A percentile compares a stretch with the other conserved stretches of the same genome.
phyloP scores from a whole-genome alignment of 2,329 filamentous ascomycete genomes.

The Phaeosphaeriaceae sp. region DNA sequence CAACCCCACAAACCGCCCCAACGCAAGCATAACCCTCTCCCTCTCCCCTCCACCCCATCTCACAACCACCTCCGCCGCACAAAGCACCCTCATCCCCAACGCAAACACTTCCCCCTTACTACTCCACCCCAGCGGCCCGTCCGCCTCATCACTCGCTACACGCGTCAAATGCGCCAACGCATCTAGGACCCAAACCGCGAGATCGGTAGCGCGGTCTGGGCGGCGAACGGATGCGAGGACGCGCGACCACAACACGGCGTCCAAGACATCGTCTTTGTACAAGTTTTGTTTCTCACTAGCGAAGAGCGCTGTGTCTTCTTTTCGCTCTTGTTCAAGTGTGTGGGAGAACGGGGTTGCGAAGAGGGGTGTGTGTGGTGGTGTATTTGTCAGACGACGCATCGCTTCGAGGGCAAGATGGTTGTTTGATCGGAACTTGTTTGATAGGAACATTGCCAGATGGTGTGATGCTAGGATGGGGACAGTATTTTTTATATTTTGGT shows the following conservation, averaged over 20 bases:
- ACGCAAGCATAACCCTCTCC: constrained; percentile 27
- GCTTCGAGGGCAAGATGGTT: constrained; percentile 43
- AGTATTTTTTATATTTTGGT: constrained; percentile 37
- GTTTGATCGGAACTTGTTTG: constrained; percentile 41
- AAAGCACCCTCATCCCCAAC: constrained; percentile 58
- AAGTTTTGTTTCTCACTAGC: constrained; percentile 91
- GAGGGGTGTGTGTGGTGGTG: constrained; percentile 7
- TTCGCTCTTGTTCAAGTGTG: constrained; percentile 40
- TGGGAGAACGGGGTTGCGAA: constrained; percentile 16
- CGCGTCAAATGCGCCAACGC: constrained; percentile 57
- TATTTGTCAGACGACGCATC: constrained; percentile 49
- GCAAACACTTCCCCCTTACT: constrained; percentile 72
- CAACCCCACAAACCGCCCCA: constrained; percentile 32
- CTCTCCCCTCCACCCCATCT: constrained; percentile 26
- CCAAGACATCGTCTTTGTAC: constrained; percentile 83
- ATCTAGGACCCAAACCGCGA: constrained; percentile 56
- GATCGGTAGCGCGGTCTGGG: too few relatives aligned
- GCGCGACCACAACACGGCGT: constrained; percentile 71
- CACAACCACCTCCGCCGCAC: constrained; percentile 50
- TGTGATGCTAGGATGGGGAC: constrained; percentile 59
- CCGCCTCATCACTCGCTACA: constrained; percentile 49
- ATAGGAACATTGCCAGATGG: constrained; percentile 43
- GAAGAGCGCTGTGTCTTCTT: constrained; percentile 74
- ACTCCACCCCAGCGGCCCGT: constrained; percentile 76
- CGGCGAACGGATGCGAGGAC: constrained; percentile 12